phyloP scores from a whole-genome alignment of 371 early-diverging fungal genomes.

The Mortierella sp. region DNA sequence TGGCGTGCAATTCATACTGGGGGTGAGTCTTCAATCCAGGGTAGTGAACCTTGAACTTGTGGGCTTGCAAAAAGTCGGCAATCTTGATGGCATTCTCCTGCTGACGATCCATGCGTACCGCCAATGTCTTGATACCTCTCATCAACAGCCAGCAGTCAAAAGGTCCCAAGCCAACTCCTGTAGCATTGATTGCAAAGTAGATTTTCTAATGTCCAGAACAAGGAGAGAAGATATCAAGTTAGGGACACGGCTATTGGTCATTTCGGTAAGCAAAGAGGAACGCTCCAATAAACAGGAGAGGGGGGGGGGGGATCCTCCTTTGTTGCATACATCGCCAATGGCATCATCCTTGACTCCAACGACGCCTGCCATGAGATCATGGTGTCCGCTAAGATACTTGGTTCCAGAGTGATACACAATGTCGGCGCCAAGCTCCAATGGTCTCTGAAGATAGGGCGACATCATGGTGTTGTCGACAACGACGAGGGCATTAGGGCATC shows the following conservation, averaged over 20 bases:
- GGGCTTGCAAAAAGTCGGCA: conserved; percentile 81
- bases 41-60: conserved; percentile 86
- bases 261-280: no score
- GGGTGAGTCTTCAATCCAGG: conserved; percentile 92
- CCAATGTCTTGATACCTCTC: conserved; percentile 90
- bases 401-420: conserved; percentile 90
- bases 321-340: conserved; percentile 72
- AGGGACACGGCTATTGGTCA: no score
- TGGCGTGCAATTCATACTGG: conserved; percentile 84
- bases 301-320: background rate
- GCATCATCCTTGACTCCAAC: conserved; percentile 75
- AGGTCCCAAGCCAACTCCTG: conserved; percentile 89
- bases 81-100: conserved; percentile 80
- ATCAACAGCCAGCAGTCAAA: conserved; percentile 90
- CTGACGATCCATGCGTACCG: conserved; percentile 89
- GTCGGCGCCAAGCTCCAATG: conserved; percentile 90
- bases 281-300: background rate
- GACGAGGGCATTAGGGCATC: conserved; percentile 79
- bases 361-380: conserved; percentile 93
- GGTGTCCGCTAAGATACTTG: conserved; percentile 93
- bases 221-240: background rate
- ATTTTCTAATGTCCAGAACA: conserved; percentile 59
- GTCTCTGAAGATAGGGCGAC: conserved; percentile 88
- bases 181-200: conserved; percentile 90
- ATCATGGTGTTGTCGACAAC: conserved; percentile 97